A percentile compares a stretch with the other conserved stretches of the same genome.
Conservation (phyloP, 257 asterid species). For the Osmanthus fragrans region DNA sequence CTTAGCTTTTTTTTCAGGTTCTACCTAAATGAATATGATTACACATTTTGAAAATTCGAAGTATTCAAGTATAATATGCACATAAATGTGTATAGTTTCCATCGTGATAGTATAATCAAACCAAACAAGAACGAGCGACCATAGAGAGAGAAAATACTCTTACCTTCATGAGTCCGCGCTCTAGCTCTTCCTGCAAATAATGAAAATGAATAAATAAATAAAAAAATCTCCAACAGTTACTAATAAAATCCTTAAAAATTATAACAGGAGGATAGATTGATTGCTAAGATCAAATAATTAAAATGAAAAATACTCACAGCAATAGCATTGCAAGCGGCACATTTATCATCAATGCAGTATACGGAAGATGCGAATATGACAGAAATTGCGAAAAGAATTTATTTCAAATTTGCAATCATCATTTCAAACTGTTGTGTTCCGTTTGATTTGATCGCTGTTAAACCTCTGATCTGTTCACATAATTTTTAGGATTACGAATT, state of each 20-base stretch:
- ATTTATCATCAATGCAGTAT: slow-evolving; percentile 68
- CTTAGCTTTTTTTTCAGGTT: background rate
- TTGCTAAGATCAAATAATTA: background rate
- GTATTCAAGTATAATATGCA: background rate
- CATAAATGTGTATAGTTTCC: background rate
- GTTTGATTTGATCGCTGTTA: slow-evolving; percentile 29
- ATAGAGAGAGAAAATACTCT: slow-evolving; percentile 25
- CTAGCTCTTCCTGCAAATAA: slow-evolving; percentile 79
- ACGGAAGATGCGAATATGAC: slow-evolving; percentile 33
- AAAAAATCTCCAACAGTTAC: background rate
- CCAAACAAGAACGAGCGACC: background rate
- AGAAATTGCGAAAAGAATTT: slow-evolving; percentile 14
- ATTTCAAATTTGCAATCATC: slow-evolving; percentile 26
- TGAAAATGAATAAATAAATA: background rate
- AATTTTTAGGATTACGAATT: background rate
- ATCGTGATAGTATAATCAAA: background rate
- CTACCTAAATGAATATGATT: background rate
- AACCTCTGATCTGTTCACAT: background rate
- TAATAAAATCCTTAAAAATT: background rate
- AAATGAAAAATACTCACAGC: slow-evolving; percentile 55
- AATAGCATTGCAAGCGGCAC: slow-evolving; percentile 87
- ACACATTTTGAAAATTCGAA: background rate
- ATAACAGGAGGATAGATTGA: background rate
- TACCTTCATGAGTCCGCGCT: slow-evolving; percentile 72
- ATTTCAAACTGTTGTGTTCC: slow-evolving; percentile 8